Evolutionary conservation across 2,329 filamentous ascomycete species (phyloP).

Genomic region (Claviceps quebecensis): DNA sequence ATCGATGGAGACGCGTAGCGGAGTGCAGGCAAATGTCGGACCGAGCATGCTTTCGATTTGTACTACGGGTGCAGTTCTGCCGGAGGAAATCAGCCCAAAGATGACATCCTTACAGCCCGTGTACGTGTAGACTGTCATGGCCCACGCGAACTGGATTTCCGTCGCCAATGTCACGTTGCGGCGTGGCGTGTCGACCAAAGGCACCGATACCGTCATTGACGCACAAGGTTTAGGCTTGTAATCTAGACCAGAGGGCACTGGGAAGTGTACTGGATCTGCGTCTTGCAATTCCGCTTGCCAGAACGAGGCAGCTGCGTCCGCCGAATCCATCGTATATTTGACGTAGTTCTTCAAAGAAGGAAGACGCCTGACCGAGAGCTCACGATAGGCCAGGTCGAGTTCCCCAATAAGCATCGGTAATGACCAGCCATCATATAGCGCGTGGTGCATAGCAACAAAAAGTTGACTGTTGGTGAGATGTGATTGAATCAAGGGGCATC

Average conservation of each 20-base stretch:
- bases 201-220: not conserved
- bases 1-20: not conserved
- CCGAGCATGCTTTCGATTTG: not conserved
- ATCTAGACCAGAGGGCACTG: not conserved
- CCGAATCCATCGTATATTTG: not conserved
- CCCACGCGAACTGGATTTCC: not conserved
- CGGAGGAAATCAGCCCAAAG: not conserved
- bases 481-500: not conserved
- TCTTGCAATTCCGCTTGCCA: not conserved
- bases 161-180: not conserved
- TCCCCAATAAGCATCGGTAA: not conserved
- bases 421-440: constrained; percentile 1
- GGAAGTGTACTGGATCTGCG: not conserved
- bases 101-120: not conserved
- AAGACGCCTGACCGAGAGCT: not conserved
- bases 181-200: not conserved
- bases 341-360: not conserved
- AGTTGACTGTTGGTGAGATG: not conserved
- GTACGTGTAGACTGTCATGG: not conserved
- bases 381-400: not conserved
- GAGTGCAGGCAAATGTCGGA: not conserved
- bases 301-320: not conserved
- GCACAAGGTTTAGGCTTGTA: not conserved
- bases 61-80: not conserved
- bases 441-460: not conserved